Evolutionary conservation across 2,329 filamentous ascomycete genomes (phyloP).

Genomic region (Thermothelomyces thermophilus): DNA sequence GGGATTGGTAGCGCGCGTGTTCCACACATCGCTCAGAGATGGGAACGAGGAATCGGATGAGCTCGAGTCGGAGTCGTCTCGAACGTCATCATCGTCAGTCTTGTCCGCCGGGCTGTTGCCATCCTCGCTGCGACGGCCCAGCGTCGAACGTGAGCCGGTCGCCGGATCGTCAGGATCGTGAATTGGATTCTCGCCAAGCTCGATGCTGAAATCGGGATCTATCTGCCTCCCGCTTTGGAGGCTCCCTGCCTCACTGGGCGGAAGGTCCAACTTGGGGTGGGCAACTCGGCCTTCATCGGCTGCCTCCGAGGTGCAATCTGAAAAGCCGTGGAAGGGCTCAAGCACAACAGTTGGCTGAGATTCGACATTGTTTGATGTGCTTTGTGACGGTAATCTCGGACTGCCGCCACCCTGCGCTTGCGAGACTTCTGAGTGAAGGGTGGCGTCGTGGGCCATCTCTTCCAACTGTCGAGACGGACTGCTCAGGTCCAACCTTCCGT

Average conservation of each 20-base stretch:
- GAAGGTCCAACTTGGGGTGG: constrained; percentile 29
- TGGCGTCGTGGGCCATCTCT: constrained; percentile 22
- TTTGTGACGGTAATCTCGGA: constrained; percentile 4
- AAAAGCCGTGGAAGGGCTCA: constrained; percentile 23
- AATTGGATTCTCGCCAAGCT: constrained; percentile 30
- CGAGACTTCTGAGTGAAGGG: background rate
- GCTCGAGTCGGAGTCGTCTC: background rate
- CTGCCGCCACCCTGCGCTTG: constrained; percentile 1
- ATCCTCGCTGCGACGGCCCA: background rate
- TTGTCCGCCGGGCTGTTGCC: background rate
- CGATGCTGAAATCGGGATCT: constrained; percentile 36
- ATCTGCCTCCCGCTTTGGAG: constrained; percentile 44
- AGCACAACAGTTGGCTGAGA: constrained; percentile 21
- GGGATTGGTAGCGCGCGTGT: constrained; percentile 31
- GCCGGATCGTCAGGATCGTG: constrained; percentile 15
- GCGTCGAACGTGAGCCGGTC: background rate
- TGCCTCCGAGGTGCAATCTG: constrained; percentile 16
- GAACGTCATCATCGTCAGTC: background rate
- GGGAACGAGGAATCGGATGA: constrained; percentile 22
- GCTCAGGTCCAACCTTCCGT: constrained; percentile 19
- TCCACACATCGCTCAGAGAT: constrained; percentile 37
- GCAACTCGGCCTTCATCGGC: constrained; percentile 18
- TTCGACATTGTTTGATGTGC: constrained; percentile 13
- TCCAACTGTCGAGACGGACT: constrained; percentile 30
- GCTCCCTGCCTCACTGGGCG: constrained; percentile 37